These are phyloP conservation scores for Blastobotrys capitulatus DNA, from an alignment of 1,139 yeast genomes.

Conservation along the genomic window DNA sequence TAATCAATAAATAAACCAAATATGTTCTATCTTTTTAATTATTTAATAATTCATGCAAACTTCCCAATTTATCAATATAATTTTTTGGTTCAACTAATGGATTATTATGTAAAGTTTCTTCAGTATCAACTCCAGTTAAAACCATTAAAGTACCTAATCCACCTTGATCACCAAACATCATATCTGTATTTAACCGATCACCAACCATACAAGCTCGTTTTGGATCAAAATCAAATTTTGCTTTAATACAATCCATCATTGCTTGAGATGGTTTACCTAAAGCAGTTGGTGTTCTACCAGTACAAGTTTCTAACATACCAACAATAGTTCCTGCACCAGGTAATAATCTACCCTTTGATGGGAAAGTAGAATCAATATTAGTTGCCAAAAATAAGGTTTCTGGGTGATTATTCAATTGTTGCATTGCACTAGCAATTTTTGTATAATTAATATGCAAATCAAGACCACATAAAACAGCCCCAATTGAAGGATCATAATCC, in stretches of 20 bases:
- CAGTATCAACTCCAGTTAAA: slow-evolving; percentile 84
- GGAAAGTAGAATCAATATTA: slow-evolving; percentile 93
- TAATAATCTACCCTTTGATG: slow-evolving; percentile 74
- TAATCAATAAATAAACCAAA: no score
- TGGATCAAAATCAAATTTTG: slow-evolving; percentile 57
- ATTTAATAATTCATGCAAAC: slow-evolving; percentile 51
- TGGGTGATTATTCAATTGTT: slow-evolving; percentile 59
- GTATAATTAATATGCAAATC: slow-evolving; percentile 73
- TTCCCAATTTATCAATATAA: slow-evolving; percentile 71
- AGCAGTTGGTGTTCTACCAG: slow-evolving; percentile 70
- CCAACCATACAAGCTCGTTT: slow-evolving; percentile 84
- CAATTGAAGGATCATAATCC: slow-evolving; percentile 63
- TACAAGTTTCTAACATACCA: slow-evolving; percentile 67
- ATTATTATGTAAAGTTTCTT: slow-evolving; percentile 46
- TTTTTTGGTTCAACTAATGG: slow-evolving; percentile 56
- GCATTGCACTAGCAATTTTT: slow-evolving; percentile 75
- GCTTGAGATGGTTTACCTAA: slow-evolving; percentile 90
- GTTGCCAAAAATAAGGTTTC: slow-evolving; percentile 81
- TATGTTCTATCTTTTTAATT: no score
- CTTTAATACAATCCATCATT: slow-evolving; percentile 86
- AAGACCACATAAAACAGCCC: slow-evolving; percentile 86
- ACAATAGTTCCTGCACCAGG: slow-evolving; percentile 96
- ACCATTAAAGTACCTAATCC: slow-evolving; percentile 81
- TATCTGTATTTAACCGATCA: slow-evolving; percentile 91
- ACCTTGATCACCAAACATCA: slow-evolving; percentile 83